phyloP scores from a whole-genome alignment of 305 asterid genomes.

The Vinca major region DNA sequence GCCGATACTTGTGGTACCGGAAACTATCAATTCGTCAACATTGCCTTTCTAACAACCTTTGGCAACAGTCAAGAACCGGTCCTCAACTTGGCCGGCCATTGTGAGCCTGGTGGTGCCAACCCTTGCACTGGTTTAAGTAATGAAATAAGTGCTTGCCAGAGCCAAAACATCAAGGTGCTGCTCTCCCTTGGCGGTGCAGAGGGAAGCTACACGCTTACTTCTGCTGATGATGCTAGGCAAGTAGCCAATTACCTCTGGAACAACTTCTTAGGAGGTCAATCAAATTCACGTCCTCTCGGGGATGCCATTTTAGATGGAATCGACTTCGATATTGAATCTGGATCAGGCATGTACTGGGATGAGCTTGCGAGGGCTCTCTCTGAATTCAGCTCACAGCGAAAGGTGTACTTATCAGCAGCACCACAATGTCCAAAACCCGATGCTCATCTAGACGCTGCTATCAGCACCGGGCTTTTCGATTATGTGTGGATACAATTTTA shows the following conservation, averaged over 20 bases:
- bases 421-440: conserved; percentile 41
- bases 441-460: conserved; percentile 19
- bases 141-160: conserved; percentile 13
- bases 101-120: background rate
- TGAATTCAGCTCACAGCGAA: conserved; percentile 4
- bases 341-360: conserved; percentile 18
- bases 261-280: conserved; percentile 27
- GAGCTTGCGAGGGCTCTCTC: conserved; percentile 26
- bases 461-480: conserved; percentile 25
- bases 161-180: conserved; percentile 14
- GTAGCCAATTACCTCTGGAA: conserved; percentile 26
- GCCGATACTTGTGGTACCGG: conserved; percentile 11
- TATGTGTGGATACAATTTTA: conserved; percentile 65
- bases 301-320: conserved; percentile 31
- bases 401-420: conserved; percentile 29
- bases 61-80: conserved; percentile 5
- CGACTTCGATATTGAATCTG: conserved; percentile 31
- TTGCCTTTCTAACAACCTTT: conserved; percentile 6
- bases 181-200: conserved; percentile 28
- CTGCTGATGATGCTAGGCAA: conserved; percentile 22
- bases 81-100: conserved; percentile 15
- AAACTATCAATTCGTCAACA: conserved; percentile 9
- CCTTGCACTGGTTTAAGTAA: conserved; percentile 8
- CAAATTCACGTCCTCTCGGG: conserved; percentile 29
- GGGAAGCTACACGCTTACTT: conserved; percentile 27